Evolutionary conservation across 345 rosid species (phyloP), one percentile per base, ranked within the genome.

Genomic region (Boechera stricta): DNA sequence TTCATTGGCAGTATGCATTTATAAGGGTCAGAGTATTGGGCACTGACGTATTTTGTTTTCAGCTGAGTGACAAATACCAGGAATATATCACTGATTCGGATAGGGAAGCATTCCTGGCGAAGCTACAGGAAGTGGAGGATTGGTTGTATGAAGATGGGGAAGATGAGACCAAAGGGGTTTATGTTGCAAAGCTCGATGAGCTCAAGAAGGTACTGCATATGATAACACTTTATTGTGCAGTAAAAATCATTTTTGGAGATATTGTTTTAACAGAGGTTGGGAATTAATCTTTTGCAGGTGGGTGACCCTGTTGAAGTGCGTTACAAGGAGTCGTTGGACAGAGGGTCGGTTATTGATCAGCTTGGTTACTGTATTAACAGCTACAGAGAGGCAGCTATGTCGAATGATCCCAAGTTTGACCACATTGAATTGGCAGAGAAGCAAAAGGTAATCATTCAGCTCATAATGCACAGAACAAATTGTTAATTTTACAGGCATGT

Each of bases 81-180:
- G 98, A 87, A 7, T 95, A 88, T 64, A 91, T 93, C 32, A 82
- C 82, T 28, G 91, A 84, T 4, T 29, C 86, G 2, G 98, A 91
- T 74, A 90, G 86, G 76, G 97, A 93, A 61, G 88, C 83, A 26
- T 82, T 93, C 59, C 67, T 76, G 44, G 75, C 78, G 29, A 90
- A 73, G 75, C 91, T 96, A 52, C 97, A 96, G 85, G 88, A 84
- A 70, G 87, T 86, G 44, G 97, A 96, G 72, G 99, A 96, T 80
- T 96, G 98, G 99, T 75, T 96, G 72, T 96, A 96, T 57, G 98
- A 96, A 70, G 99, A 96, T 70, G 99, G 99, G 35, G 99, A 96
- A 64, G 99, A 96, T 82, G 99, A 96, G 83, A 93, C 96, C 2
- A 96, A 93, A 69, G 99, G 99, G 15, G 99, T 96, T 55, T 96